Evolutionary conservation across 2,329 filamentous ascomycete species (phyloP), one percentile per base, ranked within the genome.

Genomic region (Diaporthe sp.): DNA sequence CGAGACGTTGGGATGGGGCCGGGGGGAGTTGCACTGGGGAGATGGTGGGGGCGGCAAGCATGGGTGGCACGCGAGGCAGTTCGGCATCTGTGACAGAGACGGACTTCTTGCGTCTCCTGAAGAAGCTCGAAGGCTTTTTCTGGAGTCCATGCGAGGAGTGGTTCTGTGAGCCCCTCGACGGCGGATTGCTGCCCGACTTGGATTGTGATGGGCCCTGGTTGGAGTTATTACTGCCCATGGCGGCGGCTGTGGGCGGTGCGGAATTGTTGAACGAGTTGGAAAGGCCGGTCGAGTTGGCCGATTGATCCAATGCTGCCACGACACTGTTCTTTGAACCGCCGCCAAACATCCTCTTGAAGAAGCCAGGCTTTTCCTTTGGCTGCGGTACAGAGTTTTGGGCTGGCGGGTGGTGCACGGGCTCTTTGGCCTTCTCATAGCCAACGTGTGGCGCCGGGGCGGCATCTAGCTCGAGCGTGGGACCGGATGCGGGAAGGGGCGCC

Each of bases 101-200:
- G 7, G 96, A 98, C 89, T 96, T 97, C 90, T 98, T 98, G 77
- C 96, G 91, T 76, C 97, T 90, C 77, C 97, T 91, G 86, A 98
- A 98, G 86, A 99, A 98, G 0, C 95, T 96, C 1, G 96, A 97
- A 5, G 95, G 91, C 84, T 98, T 98, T 87, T 98, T 98, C 80
- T 94, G 94, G 70, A 98, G 86, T 28, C 86, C 85, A 74, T 88
- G 87, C 22, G 87, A 82, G 28, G 83, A 80, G 72, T 86, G 86
- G 68, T 51, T 75, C 55, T 88, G 86, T 46, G 88, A 88, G 34
- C 77, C 91, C 89, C 89, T 84, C 6, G 88, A 88, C 2, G 89
- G 87, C 49, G 89, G 87, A 31, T 86, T 83, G 53, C 88, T 85
- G 69, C 72, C 44, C 37, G 73, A 67, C 55, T 67, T 76, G 55